Evolutionary conservation across 306 rosid species (phyloP), one percentile per base, ranked within the genome.

Genomic region (Fragaria vesca): DNA sequence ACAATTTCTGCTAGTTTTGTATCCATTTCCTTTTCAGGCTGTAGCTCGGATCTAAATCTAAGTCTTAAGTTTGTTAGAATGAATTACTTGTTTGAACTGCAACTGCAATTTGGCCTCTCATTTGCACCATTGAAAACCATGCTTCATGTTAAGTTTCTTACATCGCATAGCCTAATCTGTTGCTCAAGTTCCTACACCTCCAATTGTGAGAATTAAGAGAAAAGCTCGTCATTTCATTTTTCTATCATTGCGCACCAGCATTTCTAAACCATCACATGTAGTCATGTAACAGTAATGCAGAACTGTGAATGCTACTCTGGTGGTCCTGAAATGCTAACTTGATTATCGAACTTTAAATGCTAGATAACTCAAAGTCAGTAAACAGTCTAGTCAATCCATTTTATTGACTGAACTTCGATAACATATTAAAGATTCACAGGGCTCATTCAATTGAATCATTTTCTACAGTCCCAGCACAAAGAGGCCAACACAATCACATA

Each of bases 341-440:
- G 24, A 18, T 6, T 62, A 63, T 30, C 69, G 6, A 18, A 12
- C 2, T 32, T 63, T 20, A 63, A 15, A 30, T 15, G 11, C 17
- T 30, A 32, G n/a, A 20, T 4, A 61, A 61, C 13, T 26, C 65
- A 20, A 0, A 16, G 66, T 61, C 38, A 12, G 2, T 7, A 36
- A 72, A 60, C 57, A 18, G 42, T 16, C 12, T 18, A 30, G 58
- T 45, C 18, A 17, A 60, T 46, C 60, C 61, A 75, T 46, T 75
- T 62, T 75, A 62, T 75, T 75, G 47, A 75, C 8, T 2, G 4
- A 75, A 46, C 47, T 30, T 28, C 17, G 48, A 62, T 30, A 45
- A 6, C 47, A 75, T 75, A 46, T 12, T 75, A 28, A 46, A 46
- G 78, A 32, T 46, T 61, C 78, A 74, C 77, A 43, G 69, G 52